These are phyloP conservation scores for Voacanga thouarsii DNA, from an alignment of 257 asterid genomes.

Conservation along the genomic window DNA sequence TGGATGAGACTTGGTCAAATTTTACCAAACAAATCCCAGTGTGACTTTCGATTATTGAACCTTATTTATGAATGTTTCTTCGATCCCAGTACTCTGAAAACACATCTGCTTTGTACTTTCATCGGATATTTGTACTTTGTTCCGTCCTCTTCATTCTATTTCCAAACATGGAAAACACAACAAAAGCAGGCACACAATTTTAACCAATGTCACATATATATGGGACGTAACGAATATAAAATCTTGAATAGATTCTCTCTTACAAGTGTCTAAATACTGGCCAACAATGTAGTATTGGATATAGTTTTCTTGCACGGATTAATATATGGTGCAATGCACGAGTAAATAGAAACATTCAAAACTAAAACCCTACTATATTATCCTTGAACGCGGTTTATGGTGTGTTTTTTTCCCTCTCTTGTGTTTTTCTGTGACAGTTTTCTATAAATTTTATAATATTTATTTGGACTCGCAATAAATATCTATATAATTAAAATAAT, in stretches of 20 bases:
- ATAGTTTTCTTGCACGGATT: constrained; percentile 1
- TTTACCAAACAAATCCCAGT: background rate
- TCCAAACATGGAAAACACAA: background rate
- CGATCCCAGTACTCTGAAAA: background rate
- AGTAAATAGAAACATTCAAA: background rate
- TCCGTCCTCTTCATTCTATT: background rate
- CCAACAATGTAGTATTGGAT: background rate
- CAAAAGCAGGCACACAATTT: background rate
- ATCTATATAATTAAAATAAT: too few species aligned
- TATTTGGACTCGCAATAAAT: background rate
- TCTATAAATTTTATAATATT: background rate
- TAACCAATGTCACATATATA: background rate
- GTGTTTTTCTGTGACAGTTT: too few species aligned
- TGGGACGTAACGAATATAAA: too few species aligned
- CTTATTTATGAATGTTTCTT: too few species aligned
- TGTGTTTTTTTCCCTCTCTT: background rate
- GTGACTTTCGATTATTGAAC: too few species aligned
- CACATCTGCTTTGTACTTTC: background rate
- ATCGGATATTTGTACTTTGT: background rate
- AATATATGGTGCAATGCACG: background rate
- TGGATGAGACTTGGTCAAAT: constrained; percentile 7
- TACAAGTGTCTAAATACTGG: constrained; percentile 1
- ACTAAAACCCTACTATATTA: too few species aligned
- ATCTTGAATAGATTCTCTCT: background rate
- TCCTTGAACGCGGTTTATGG: too few species aligned